Evolutionary conservation across 2,329 filamentous ascomycete genomes (phyloP), one percentile per base, ranked within the genome.

Genomic region (Fusarium hostae): DNA sequence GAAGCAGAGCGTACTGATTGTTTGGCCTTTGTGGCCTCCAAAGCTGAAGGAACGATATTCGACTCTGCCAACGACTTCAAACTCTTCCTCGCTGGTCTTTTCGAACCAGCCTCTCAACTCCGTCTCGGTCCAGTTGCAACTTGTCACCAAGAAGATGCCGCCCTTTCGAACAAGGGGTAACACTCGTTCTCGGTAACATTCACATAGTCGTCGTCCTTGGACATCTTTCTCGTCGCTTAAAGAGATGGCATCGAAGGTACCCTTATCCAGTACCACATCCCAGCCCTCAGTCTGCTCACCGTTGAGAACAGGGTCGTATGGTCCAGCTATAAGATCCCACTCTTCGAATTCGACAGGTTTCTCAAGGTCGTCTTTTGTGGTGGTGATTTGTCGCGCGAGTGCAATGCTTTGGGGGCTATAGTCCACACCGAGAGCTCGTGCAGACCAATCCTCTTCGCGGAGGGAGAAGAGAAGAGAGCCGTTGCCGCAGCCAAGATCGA

Each of bases 71-170:
- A 88, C 90, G 62, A 90, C 88, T 67, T 84, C 84, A 74, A 97
- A 86, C 54, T 84, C 78, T 28, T 75, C 75, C 6, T 28, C 40
- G n/a, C 57, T 75, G 6, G 75, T 37, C 44, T 63, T 73, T 55
- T 87, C 89, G 79, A 98, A 96, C 94, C 95, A 98, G 20, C 82
- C 83, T 66, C 87, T 85, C 76, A 99, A 82, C 84, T 99, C 96
- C 43, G 90, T 88, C 83, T 96, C 94, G 2, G 95, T 98, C 96
- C 96, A 99, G 82, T 99, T 99, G 81, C 96, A 99, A 81, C 94
- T 98, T 59, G 96, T 98, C 59, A 99, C 89, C 66, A 98, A 82
- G 75, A 98, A 88, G 28, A 94, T 85, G 0, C 94, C 94, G 3
- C 91, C 91, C 2, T 82, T 83, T 75, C 89, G 90, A 56, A 98